These are phyloP conservation scores for Neocatenulostroma microsporum DNA, from an alignment of 2,329 filamentous ascomycete species.

Conservation along the genomic window DNA sequence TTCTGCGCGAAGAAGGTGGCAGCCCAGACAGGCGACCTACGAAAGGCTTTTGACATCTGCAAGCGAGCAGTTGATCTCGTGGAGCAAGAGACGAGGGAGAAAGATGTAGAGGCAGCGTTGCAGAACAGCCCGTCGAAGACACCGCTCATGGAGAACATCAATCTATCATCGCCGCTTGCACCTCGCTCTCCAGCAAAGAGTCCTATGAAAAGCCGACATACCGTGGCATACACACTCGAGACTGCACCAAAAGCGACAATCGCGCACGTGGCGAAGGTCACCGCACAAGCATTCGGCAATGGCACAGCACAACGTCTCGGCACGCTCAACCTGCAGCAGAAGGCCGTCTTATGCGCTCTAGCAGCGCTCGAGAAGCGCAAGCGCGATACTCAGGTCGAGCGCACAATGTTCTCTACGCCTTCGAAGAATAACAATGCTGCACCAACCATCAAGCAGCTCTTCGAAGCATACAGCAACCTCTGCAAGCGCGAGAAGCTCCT, in stretches of 20 bases:
- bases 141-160: slow-evolving; percentile 72
- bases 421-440: slow-evolving; percentile 44
- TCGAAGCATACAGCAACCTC: slow-evolving; percentile 71
- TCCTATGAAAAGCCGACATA: slow-evolving; percentile 27
- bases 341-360: slow-evolving; percentile 83
- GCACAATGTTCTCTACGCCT: slow-evolving; percentile 31
- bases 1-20: slow-evolving; percentile 92
- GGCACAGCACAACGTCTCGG: slow-evolving; percentile 77
- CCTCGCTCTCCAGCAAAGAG: slow-evolving; percentile 36
- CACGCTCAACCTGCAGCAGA: slow-evolving; percentile 89
- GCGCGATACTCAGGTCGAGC: slow-evolving; percentile 35
- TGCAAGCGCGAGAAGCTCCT: slow-evolving; percentile 84
- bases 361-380: slow-evolving; percentile 76
- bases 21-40: slow-evolving; percentile 85
- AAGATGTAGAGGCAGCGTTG: slow-evolving; percentile 56
- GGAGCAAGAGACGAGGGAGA: slow-evolving; percentile 72
- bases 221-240: slow-evolving; percentile 53
- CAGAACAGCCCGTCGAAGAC: slow-evolving; percentile 58
- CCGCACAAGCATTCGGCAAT: slow-evolving; percentile 81
- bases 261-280: slow-evolving; percentile 84
- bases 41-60: slow-evolving; percentile 92
- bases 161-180: slow-evolving; percentile 54
- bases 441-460: slow-evolving; percentile 76
- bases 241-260: slow-evolving; percentile 85
- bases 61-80: slow-evolving; percentile 81